Evolutionary conservation across 164 flowering plant species (phyloP).

Genomic region (Nymphaea colorata): DNA sequence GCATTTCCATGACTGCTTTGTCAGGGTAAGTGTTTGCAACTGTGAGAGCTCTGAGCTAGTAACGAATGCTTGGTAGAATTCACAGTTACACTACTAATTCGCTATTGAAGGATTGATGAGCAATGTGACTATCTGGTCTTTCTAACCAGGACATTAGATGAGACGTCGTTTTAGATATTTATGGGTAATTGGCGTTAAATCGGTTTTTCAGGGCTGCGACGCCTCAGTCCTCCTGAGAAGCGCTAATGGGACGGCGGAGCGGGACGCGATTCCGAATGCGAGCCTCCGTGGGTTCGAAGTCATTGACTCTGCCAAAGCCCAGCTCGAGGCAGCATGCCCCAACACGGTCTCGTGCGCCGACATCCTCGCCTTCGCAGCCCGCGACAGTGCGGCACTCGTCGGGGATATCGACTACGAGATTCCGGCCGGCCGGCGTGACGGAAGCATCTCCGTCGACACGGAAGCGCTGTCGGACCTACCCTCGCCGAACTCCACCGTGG

Average conservation of each 20-base stretch:
- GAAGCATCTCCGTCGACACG: not conserved
- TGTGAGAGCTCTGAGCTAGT: too few relatives aligned
- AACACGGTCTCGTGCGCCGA: constrained; percentile 1
- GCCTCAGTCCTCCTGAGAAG: not conserved
- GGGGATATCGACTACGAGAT: not conserved
- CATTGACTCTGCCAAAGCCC: not conserved
- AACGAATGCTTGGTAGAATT: too few relatives aligned
- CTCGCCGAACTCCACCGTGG: not conserved
- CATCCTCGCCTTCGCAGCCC: not conserved
- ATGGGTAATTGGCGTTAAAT: not conserved
- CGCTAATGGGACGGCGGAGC: not conserved
- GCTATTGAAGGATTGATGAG: too few relatives aligned
- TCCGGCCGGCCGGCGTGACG: not conserved
- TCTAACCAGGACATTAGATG: too few relatives aligned
- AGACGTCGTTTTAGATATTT: too few relatives aligned
- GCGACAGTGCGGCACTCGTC: not conserved
- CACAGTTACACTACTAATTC: too few relatives aligned
- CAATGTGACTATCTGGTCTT: too few relatives aligned
- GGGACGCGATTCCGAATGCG: not conserved
- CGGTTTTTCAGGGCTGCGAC: not conserved
- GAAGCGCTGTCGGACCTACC: not conserved
- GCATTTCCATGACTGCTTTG: too few relatives aligned
- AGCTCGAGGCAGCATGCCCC: not conserved
- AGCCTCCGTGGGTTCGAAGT: constrained; percentile 1
- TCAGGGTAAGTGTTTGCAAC: too few relatives aligned